phyloP scores from a whole-genome alignment of 164 flowering plant species.

The Vitis vinifera region ASM3070453v1 NC_081819.1:17379001-17379500 shows the following conservation, averaged over 20 bases:
- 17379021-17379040: no score
- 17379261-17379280: slow-evolving; percentile 43
- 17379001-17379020: no score
- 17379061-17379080: slow-evolving; percentile 27
- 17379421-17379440: no score
- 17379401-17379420: no score
- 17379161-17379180: slow-evolving; percentile 18
- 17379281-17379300: slow-evolving; percentile 23
- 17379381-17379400: no score
- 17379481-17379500: no score
- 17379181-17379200: slow-evolving; percentile 23
- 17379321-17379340: background rate
- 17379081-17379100: slow-evolving; percentile 28
- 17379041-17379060: no score
- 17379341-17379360: background rate
- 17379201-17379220: slow-evolving; percentile 13
- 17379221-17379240: slow-evolving; percentile 8
- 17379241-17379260: slow-evolving; percentile 30
- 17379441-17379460: no score
- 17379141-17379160: slow-evolving; percentile 26
- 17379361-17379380: background rate
- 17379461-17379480: no score
- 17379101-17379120: slow-evolving; percentile 31
- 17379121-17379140: slow-evolving; percentile 35
- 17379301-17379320: slow-evolving; percentile 30